These are phyloP conservation scores for Cercospora zeina DNA, from an alignment of 2,329 filamentous ascomycete genomes.

Conservation along the genomic window DNA sequence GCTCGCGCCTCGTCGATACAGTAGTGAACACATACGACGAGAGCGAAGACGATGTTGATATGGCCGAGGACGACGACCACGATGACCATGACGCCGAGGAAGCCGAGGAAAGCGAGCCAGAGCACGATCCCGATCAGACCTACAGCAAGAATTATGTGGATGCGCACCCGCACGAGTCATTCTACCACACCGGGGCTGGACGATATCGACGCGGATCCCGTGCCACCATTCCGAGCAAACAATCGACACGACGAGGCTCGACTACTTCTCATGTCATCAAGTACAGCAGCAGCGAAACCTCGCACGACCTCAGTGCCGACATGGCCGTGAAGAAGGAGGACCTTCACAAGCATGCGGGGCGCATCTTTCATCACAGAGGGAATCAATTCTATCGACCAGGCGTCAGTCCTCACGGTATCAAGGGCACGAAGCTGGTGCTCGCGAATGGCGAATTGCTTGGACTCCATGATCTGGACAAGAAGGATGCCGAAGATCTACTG, in stretches of 20 bases:
- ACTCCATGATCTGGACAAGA: slow-evolving; percentile 10
- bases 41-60: slow-evolving; percentile 18
- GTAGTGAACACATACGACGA: slow-evolving; percentile 22
- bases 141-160: slow-evolving; percentile 34
- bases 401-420: slow-evolving; percentile 28
- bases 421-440: slow-evolving; percentile 27
- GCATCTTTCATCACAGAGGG: slow-evolving; percentile 37
- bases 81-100: slow-evolving; percentile 18
- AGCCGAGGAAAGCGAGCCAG: slow-evolving; percentile 12
- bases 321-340: slow-evolving; percentile 28
- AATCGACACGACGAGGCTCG: slow-evolving; percentile 22
- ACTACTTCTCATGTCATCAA: slow-evolving; percentile 22
- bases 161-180: slow-evolving; percentile 34
- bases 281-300: slow-evolving; percentile 23
- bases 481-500: slow-evolving; percentile 11
- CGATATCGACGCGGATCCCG: slow-evolving; percentile 32
- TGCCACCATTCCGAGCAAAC: slow-evolving; percentile 15
- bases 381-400: slow-evolving; percentile 39
- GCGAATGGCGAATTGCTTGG: slow-evolving; percentile 19
- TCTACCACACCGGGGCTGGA: slow-evolving; percentile 36
- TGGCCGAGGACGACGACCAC: slow-evolving; percentile 18
- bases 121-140: slow-evolving; percentile 28
- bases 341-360: slow-evolving; percentile 29
- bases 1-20: slow-evolving; percentile 27
- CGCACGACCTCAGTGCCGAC: slow-evolving; percentile 19